These are phyloP conservation scores for Diddensiella caesifluorescens DNA, from an alignment of 805 yeast species.

Conservation along the genomic window DNA sequence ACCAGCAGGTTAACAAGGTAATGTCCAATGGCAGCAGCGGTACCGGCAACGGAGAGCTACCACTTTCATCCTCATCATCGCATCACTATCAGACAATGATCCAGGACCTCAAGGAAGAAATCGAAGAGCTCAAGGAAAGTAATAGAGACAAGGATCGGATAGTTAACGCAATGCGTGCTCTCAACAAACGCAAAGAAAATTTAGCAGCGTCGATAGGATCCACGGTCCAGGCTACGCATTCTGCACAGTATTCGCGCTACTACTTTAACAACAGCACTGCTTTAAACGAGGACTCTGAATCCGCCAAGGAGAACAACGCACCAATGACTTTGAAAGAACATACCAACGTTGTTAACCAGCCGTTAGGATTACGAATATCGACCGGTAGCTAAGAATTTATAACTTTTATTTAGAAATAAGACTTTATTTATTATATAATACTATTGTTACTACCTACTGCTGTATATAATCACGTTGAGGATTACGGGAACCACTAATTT, in stretches of 20 bases:
- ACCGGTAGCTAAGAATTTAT: background rate
- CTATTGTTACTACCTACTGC: background rate
- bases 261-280: constrained; percentile 9
- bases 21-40: constrained; percentile 1
- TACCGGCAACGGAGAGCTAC: background rate
- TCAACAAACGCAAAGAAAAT: constrained; percentile 51
- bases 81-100: constrained; percentile 31
- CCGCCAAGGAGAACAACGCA: background rate
- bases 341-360: background rate
- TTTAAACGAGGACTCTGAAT: background rate
- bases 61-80: constrained; percentile 18
- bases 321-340: background rate
- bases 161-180: constrained; percentile 65
- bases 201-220: constrained; percentile 14
- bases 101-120: constrained; percentile 62
- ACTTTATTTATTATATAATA: background rate
- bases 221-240: constrained; percentile 1
- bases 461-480: constrained; percentile 4
- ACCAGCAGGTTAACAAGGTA: constrained; percentile 17
- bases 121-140: constrained; percentile 55
- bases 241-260: constrained; percentile 18
- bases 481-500: background rate
- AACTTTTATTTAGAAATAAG: background rate
- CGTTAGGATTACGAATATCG: constrained; percentile 3
- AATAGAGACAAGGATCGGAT: constrained; percentile 72